Conservation (phyloP, 1,139 yeast species). For the Geotrichum klebahnii region DNA sequence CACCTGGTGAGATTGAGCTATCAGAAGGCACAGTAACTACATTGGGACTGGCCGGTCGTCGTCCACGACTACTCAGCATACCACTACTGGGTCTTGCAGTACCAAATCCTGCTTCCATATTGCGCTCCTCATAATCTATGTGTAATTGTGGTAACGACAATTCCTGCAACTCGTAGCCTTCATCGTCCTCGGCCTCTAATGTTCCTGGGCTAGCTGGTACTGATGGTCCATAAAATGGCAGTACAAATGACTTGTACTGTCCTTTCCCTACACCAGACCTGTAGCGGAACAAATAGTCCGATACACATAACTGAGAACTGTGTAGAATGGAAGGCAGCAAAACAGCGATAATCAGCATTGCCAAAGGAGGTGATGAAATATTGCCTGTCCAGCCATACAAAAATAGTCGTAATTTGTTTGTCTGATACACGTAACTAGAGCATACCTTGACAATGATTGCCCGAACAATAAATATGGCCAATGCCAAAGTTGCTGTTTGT, state of each 20-base stretch:
- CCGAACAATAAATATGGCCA: slow-evolving; percentile 16
- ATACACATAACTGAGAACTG: slow-evolving; percentile 11
- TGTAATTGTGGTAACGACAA: neutral
- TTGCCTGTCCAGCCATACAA: slow-evolving; percentile 21
- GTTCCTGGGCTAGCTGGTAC: neutral
- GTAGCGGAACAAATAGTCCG: slow-evolving; percentile 20
- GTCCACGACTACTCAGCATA: neutral
- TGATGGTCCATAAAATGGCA: neutral
- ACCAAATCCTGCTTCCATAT: neutral
- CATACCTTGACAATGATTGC: slow-evolving; percentile 7
- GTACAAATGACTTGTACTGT: neutral
- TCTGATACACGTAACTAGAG: neutral
- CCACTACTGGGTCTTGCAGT: slow-evolving; percentile 2
- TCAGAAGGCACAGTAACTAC: too few species aligned
- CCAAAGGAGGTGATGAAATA: neutral
- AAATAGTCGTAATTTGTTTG: neutral
- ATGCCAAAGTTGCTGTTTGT: slow-evolving; percentile 18
- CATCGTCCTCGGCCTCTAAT: neutral
- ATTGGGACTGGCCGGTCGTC: neutral
- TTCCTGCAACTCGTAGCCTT: neutral
- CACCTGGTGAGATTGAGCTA: neutral
- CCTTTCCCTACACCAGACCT: neutral
- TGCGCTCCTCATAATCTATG: neutral
- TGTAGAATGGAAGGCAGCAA: slow-evolving; percentile 19
- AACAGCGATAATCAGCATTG: slow-evolving; percentile 7